Conservation (phyloP, 495 filamentous ascomycete species). For the Chaetomium fimeti region DNA sequence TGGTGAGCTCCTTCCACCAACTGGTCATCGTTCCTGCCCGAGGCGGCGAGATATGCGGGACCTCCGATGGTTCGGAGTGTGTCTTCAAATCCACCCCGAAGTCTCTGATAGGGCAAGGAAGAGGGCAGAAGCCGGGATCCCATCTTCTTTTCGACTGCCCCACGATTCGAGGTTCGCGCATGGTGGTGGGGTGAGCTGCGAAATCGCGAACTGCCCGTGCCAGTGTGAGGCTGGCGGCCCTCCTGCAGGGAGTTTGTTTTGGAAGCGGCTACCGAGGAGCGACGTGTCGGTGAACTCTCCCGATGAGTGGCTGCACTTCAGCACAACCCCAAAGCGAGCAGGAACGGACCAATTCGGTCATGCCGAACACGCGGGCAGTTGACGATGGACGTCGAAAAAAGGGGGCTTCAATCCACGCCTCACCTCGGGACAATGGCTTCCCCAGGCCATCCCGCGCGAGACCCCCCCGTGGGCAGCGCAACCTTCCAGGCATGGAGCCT, state of each 20-base stretch:
- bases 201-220: neutral
- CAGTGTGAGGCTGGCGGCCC: neutral
- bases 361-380: neutral
- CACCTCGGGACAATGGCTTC: no score
- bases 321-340: neutral
- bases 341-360: neutral
- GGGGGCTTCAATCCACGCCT: no score
- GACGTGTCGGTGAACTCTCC: slow-evolving; percentile 19
- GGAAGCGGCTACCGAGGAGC: neutral
- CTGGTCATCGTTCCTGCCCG: slow-evolving; percentile 14
- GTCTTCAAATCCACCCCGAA: neutral
- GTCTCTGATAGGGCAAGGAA: slow-evolving; percentile 4
- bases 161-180: neutral
- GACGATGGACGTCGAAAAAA: neutral
- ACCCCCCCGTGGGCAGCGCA: no score
- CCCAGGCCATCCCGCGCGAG: no score
- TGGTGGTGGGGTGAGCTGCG: neutral
- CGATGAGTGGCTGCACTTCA: slow-evolving; percentile 6
- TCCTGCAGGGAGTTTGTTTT: slow-evolving; percentile 5
- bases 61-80: neutral
- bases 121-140: neutral
- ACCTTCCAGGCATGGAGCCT: no score
- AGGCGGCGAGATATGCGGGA: neutral
- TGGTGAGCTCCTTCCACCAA: neutral
- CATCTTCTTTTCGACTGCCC: neutral